Evolutionary conservation across 192 early-diverging fungal genomes (phyloP), one percentile per base, ranked within the genome.

Genomic region (Mortierella claussenii): DNA sequence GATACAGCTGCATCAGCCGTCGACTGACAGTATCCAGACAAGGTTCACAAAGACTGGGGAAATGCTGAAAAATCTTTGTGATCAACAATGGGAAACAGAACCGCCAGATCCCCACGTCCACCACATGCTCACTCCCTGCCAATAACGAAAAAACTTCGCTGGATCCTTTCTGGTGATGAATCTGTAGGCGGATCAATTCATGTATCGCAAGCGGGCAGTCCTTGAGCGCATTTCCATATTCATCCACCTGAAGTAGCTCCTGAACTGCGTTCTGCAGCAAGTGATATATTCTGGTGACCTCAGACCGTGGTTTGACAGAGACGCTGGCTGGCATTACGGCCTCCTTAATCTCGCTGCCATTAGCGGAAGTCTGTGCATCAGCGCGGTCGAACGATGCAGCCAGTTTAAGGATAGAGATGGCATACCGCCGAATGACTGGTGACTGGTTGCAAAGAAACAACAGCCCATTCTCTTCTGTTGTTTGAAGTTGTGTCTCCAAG

Each of bases 381-480:
- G 73, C 49, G 15, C 65, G 64, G 15, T 90, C 87, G 18, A 93
- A 80, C 20, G 82, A 54, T 9, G 83, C 78, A 4, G 83, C 82
- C 12, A 86, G 47, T 33, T 85, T 74, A 24, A 95, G 54, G 15
- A 93, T 82, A 17, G 84, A 65, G 20, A 92, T 81, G 17, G 88
- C 93, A 17, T 80, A 78, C 21, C 83, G 69, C 28, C 93, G 88
- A 21, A 93, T 84, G 1, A 63, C 42, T 31, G 86, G 76, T 8
- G 80, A 79, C 20, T 79, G 81, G 26, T 83, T 88, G 50, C 86
- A 91, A 30, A 96, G 69, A 51, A 89, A 92, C 8, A 93, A 66
- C 20, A 96, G 65, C 0, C 94, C 95, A 27, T 86, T 84, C 11
- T 83, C 83, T 71, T 96, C 95, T 11, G 91, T 88, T 44, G 89